Conservation (phyloP, 352 stramenopile genomes). For the Globisporangium lucens region DNA sequence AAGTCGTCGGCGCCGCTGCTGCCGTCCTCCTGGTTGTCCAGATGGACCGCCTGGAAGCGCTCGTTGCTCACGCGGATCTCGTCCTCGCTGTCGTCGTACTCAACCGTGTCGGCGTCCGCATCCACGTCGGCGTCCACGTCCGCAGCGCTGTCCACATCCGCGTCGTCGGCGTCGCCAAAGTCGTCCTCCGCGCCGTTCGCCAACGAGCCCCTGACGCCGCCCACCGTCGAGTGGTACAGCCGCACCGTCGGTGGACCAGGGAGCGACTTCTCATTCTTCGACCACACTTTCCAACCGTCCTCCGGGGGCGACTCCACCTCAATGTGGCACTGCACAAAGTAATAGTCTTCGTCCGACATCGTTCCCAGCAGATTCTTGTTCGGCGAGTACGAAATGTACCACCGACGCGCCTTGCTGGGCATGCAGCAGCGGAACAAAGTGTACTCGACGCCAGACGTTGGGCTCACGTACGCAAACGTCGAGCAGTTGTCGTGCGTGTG, state of each 20-base stretch:
- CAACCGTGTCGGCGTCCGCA: constrained; percentile 79
- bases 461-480: constrained; percentile 54
- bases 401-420: constrained; percentile 96
- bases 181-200: constrained; percentile 17
- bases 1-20: constrained; percentile 72
- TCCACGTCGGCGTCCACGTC: constrained; percentile 57
- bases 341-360: constrained; percentile 86
- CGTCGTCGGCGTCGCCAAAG: constrained; percentile 32
- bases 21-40: constrained; percentile 81
- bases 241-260: constrained; percentile 60
- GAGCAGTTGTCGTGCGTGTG: constrained; percentile 73
- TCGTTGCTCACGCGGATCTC: constrained; percentile 89
- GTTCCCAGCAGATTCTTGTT: constrained; percentile 85
- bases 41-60: constrained; percentile 84
- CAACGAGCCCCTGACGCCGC: constrained; percentile 5
- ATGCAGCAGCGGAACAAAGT: constrained; percentile 98
- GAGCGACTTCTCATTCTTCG: constrained; percentile 81
- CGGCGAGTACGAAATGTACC: constrained; percentile 97
- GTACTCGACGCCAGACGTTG: constrained; percentile 73
- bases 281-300: constrained; percentile 83
- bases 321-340: constrained; percentile 80
- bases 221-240: constrained; percentile 68
- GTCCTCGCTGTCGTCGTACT: constrained; percentile 89
- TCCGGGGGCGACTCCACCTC: constrained; percentile 77
- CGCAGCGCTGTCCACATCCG: constrained; percentile 61